phyloP scores from a whole-genome alignment of 73 alveolate species.

The Paramecium pentaurelia region DNA sequence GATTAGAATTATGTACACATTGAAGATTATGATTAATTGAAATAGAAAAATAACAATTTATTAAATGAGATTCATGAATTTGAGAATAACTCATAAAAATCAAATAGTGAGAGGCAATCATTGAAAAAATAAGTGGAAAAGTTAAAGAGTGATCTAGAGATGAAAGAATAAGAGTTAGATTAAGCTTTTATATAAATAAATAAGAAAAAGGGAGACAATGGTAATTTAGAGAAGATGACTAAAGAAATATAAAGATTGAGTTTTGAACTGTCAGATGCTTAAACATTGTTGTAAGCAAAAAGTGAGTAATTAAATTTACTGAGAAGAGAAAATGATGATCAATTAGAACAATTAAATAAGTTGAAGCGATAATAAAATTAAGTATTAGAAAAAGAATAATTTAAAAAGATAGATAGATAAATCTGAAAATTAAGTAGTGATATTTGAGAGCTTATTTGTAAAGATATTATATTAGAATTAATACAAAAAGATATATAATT shows the following conservation, averaged over 20 bases:
- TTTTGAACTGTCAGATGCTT: background rate
- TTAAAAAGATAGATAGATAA: background rate
- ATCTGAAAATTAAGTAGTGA: background rate
- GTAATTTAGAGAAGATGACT: background rate
- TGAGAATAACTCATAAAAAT: background rate
- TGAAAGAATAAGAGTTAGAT: background rate
- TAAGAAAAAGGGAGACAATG: background rate
- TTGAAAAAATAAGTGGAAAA: background rate
- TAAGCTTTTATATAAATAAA: background rate
- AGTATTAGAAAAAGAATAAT: background rate
- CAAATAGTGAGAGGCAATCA: background rate
- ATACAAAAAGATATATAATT: background rate
- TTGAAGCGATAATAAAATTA: background rate
- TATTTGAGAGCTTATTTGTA: too few relatives aligned
- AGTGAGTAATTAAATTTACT: background rate
- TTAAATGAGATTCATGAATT: background rate
- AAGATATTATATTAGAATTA: background rate
- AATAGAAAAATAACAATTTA: background rate
- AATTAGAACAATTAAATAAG: background rate
- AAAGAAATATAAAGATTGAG: slow-evolving; percentile 5
- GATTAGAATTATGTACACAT: slow-evolving; percentile 11
- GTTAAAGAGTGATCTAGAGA: background rate
- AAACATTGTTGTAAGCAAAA: background rate
- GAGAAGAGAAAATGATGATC: background rate
- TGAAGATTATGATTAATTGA: background rate